phyloP scores from a whole-genome alignment of 192 early-diverging fungal genomes.

The Backusella luteola region DNA sequence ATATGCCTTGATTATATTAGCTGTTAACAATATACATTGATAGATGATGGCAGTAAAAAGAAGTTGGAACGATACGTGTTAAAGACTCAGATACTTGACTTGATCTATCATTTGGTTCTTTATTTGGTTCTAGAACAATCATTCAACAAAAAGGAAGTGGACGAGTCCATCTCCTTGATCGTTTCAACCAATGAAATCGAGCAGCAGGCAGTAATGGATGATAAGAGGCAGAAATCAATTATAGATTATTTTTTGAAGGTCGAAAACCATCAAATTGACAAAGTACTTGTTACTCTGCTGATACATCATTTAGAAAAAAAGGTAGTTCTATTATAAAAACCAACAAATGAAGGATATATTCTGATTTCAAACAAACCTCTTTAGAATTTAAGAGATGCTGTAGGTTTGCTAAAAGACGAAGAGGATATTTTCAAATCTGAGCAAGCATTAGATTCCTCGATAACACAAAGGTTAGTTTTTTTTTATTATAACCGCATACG shows the following conservation, averaged over 20 bases:
- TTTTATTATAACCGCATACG: background rate
- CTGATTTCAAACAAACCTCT: background rate
- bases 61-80: background rate
- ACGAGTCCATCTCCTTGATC: background rate
- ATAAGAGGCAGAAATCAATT: background rate
- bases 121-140: slow-evolving; percentile 7
- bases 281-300: background rate
- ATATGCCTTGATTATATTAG: background rate
- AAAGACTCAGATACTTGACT: background rate
- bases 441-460: background rate
- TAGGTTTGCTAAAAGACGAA: background rate
- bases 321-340: background rate
- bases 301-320: background rate
- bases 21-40: background rate
- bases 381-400: background rate
- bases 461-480: background rate
- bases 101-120: background rate
- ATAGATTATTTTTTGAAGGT: background rate
- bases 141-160: slow-evolving; percentile 1
- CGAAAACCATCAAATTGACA: background rate
- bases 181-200: background rate
- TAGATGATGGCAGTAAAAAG: background rate
- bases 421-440: background rate
- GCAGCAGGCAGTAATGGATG: background rate
- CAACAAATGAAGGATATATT: background rate